These are phyloP conservation scores for Puccinia coronata DNA, from an alignment of 1,284 basidiomycete genomes.

Conservation along the genomic window DNA sequence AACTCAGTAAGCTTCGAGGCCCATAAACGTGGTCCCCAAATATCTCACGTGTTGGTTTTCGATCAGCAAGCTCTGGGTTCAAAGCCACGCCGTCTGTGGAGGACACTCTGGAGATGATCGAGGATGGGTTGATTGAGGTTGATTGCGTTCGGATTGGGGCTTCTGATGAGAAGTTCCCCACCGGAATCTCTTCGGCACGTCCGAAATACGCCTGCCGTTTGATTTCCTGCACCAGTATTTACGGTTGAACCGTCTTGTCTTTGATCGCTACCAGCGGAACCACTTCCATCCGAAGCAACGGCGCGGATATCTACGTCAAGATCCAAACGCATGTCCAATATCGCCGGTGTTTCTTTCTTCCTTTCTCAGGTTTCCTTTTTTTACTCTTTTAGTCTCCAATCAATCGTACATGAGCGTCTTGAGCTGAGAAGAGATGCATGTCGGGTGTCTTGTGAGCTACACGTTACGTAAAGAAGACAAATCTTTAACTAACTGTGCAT, in stretches of 20 bases:
- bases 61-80: background rate
- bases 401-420: background rate
- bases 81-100: background rate
- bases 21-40: background rate
- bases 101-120: background rate
- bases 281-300: slow-evolving; percentile 3
- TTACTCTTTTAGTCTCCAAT: background rate
- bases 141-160: background rate
- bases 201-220: background rate
- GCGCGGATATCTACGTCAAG: background rate
- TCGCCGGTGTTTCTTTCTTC: background rate
- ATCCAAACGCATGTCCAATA: background rate
- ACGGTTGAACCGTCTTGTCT: background rate
- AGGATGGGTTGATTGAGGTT: slow-evolving; percentile 9
- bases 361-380: background rate
- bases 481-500: slow-evolving; percentile 26
- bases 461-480: background rate
- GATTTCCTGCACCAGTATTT: background rate
- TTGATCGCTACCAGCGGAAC: slow-evolving; percentile 2
- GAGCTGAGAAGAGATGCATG: background rate
- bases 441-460: slow-evolving; percentile 2
- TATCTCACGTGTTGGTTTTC: background rate
- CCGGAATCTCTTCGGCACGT: background rate
- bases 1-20: too few relatives aligned
- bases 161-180: background rate